These are phyloP conservation scores for Erodium trifolium DNA, from an alignment of 441 rosid species.

Conservation along the genomic window DNA sequence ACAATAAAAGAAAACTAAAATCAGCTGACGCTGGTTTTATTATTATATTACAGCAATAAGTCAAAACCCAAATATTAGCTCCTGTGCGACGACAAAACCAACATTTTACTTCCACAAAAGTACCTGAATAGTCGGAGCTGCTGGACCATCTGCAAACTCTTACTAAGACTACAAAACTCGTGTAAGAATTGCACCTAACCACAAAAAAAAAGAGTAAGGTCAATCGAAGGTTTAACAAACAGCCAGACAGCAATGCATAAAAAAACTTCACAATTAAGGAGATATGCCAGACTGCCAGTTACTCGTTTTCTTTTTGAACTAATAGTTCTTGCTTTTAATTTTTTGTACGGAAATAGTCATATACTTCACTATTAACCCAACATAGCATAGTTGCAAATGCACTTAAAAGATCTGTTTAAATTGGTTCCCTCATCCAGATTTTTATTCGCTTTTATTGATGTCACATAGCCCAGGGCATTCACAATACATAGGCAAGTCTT, in stretches of 20 bases:
- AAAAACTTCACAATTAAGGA: not conserved
- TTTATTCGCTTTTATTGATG: not conserved
- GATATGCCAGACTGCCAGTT: not conserved
- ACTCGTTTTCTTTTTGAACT: not conserved
- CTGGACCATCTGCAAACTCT: slow-evolving; percentile 91
- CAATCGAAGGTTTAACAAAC: not conserved
- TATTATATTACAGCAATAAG: not conserved
- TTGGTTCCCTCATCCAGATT: not conserved
- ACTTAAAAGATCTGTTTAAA: not conserved
- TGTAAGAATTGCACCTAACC: slow-evolving; percentile 83
- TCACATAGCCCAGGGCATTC: not conserved
- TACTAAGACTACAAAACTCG: slow-evolving; percentile 95
- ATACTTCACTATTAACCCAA: not conserved
- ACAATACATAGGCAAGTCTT: not conserved
- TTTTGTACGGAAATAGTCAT: not conserved
- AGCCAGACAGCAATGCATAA: not conserved
- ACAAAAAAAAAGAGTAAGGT: slow-evolving; percentile 10
- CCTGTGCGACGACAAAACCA: not conserved
- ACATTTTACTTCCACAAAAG: slow-evolving; percentile 9
- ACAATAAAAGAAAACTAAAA: not conserved
- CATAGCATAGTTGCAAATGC: too few species aligned
- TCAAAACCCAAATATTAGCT: not conserved
- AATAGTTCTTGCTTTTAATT: not conserved
- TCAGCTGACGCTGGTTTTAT: not conserved
- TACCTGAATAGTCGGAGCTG: slow-evolving; percentile 94